Percentiles rank a stretch among this genome's conserved stretches.
phyloP scores from a whole-genome alignment of 2,329 filamentous ascomycete species.

The Hypoxylon sp. region DNA sequence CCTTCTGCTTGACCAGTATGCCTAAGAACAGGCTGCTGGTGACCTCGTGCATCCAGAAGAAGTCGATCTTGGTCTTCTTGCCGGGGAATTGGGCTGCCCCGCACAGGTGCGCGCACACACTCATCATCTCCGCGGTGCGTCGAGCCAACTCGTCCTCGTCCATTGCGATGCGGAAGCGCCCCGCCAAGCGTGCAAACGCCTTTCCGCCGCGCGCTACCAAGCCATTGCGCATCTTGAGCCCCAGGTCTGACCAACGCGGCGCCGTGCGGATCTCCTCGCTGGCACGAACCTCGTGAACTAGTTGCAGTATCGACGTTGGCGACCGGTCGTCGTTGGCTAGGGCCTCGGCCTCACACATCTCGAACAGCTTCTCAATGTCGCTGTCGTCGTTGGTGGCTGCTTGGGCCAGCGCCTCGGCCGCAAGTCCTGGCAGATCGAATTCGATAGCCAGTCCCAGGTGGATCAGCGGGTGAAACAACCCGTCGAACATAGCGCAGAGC shows the following conservation, averaged over 20 bases:
- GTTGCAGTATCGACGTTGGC: conserved; percentile 29
- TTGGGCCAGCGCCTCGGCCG: conserved; percentile 73
- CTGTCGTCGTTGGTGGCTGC: conserved; percentile 62
- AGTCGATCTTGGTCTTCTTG: conserved; percentile 69
- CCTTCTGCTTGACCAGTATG: conserved; percentile 41
- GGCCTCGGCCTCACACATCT: conserved; percentile 21
- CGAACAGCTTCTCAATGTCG: conserved; percentile 59
- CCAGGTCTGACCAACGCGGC: conserved; percentile 46
- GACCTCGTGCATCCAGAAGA: conserved; percentile 59
- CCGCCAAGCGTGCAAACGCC: conserved; percentile 54
- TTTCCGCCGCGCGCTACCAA: conserved; percentile 63
- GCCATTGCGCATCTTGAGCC: conserved; percentile 66
- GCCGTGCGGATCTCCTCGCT: conserved; percentile 62
- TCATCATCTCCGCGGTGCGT: conserved; percentile 43
- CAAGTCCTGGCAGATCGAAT: conserved; percentile 70
- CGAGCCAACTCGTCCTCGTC: conserved; percentile 51
- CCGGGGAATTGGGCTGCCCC: conserved; percentile 61
- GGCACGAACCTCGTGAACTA: conserved; percentile 40
- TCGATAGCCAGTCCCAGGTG: conserved; percentile 75
- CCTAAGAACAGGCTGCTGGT: conserved; percentile 47
- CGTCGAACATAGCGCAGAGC: conserved; percentile 57
- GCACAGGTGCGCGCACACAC: conserved; percentile 32
- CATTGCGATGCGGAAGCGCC: conserved; percentile 57
- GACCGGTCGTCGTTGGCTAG: not conserved
- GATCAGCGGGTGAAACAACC: conserved; percentile 72